Base-by-base conservation (phyloP, 2,329 filamentous ascomycete species). In the Tolypocladium sp. region DNA sequence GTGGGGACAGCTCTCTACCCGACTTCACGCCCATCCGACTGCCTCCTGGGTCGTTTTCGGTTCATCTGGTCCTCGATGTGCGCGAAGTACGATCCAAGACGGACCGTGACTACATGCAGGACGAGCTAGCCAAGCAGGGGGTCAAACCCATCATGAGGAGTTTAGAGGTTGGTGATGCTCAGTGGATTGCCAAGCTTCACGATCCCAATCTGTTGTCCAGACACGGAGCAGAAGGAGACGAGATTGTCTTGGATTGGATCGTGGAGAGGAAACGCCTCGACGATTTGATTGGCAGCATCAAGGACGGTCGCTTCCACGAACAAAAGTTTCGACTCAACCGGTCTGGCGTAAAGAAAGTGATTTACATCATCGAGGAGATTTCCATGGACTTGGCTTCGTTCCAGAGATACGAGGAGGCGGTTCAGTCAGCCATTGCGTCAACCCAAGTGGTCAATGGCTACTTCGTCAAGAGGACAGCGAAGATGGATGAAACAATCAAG, bases 191-290 rank as follows among this genome's bases (percentile, higher is more conserved):
- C 46, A 91, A 88, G 69, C 85, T 83, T 66, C 78, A 85, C 64
- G 82, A 90, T 60, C 74, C 83, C 0, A 71, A 72, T 12, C 76
- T 84, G 35, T 77, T 91, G 6, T 66, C 78, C 2, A 76, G 76
- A 5, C 75, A 82, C 56, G 87, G 87, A 15, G 76, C 77, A 2
- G 83, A 87, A 66, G 85, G 87, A 20, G 81, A 85, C 60, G 89
- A 92, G 69, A 73, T 93, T 15, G 84, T 91, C 54, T 77, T 94
- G 5, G 90, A 93, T 70, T 91, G 87, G 79, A 90, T 94, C 52
- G 82, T 92, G 1, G 90, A 94, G 73, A 82, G 90, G 61, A 94
- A 94, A 69, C 81, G 90, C 10, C 80, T 92, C 0, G 90, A 93
- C 67, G 90, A 94, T 69, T 75, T 94, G 54, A 81, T 93, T n/a